Evolutionary conservation across 176 grass and related monocot species (phyloP), one percentile per base, ranked within the genome.

Genomic region (Chrysopogon serrulatus): DNA sequence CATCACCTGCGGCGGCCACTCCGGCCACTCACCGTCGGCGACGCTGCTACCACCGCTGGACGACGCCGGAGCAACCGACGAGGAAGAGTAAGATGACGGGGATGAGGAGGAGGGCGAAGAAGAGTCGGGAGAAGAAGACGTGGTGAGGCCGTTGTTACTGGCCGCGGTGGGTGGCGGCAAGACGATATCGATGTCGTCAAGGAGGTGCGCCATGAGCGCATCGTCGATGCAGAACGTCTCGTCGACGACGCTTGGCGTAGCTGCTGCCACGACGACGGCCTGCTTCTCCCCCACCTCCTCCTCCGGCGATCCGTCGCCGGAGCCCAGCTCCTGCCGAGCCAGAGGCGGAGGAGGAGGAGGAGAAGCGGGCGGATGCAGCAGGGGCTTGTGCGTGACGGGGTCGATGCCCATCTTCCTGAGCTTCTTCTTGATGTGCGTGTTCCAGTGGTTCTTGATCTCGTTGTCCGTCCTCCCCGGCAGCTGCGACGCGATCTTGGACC

Each of bases 371-470:
- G 21, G 48, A 24, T 77, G 61, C 14, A 74, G 74, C 79, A 94
- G 77, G 27, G 90, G 94, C 70, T 65, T 80, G 79, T 97, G 94
- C 8, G 85, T 92, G 77, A 76, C 53, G 14, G 94, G 94, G 30
- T 97, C 95, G 21, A 92, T 87, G 13, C 95, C 92, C 92, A 94
- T 97, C 83, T 94, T 94, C 81, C 66, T 83, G 17, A 97, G 92
- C 84, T 97, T 97, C 80, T 94, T 97, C 81, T 97, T 97, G 59
- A 94, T 92, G 82, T 94, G 92, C 12, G 92, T 94, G 85, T 97
- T 94, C 94, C 94, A 97, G 81, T 92, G 92, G 80, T 97, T 97
- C 81, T 97, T 97, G 74, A 97, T 97, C 76, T 97, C 94, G 79
- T 97, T 97, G 73, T 97, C 94, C 21, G 94, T 97, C 77, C 94